phyloP scores from a whole-genome alignment of 1,139 yeast species.

The Yamadazyma atlantica region DNA sequence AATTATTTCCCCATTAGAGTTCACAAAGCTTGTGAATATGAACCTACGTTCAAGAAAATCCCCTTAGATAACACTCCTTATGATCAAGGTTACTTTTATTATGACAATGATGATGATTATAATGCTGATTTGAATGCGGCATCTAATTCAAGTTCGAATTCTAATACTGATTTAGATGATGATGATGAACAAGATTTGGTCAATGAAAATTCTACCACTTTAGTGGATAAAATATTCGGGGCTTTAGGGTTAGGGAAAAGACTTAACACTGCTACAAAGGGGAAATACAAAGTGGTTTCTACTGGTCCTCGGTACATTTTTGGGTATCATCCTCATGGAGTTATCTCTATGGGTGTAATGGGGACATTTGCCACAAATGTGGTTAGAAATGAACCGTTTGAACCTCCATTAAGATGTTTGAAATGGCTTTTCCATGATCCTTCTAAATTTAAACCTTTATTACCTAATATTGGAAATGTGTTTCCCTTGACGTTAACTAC shows the following conservation, averaged over 20 bases:
- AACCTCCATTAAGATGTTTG: slow-evolving; percentile 54
- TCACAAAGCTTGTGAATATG: slow-evolving; percentile 69
- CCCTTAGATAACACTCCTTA: slow-evolving; percentile 14
- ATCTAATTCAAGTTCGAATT: neutral
- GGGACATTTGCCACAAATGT: slow-evolving; percentile 87
- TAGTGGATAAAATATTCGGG: slow-evolving; percentile 38
- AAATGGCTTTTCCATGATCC: slow-evolving; percentile 46
- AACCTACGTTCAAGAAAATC: slow-evolving; percentile 65
- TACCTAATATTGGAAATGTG: slow-evolving; percentile 78
- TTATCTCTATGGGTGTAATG: slow-evolving; percentile 88
- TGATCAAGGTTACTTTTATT: slow-evolving; percentile 6
- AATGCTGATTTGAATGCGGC: slow-evolving; percentile 2
- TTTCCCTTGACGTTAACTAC: slow-evolving; percentile 79
- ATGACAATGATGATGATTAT: slow-evolving; percentile 1
- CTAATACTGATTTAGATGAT: slow-evolving; percentile 9
- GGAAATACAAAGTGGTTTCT: slow-evolving; percentile 26
- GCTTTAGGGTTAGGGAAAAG: slow-evolving; percentile 40
- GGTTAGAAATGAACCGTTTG: slow-evolving; percentile 44
- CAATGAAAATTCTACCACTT: slow-evolving; percentile 37
- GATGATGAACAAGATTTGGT: slow-evolving; percentile 49
- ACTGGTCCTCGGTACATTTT: slow-evolving; percentile 82
- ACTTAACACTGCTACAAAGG: slow-evolving; percentile 27
- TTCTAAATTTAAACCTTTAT: slow-evolving; percentile 44
- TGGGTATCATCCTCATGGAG: slow-evolving; percentile 97
- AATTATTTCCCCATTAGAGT: slow-evolving; percentile 77